Conservation (phyloP, 108 stramenopile species). For the Cyclotella sp. region DNA sequence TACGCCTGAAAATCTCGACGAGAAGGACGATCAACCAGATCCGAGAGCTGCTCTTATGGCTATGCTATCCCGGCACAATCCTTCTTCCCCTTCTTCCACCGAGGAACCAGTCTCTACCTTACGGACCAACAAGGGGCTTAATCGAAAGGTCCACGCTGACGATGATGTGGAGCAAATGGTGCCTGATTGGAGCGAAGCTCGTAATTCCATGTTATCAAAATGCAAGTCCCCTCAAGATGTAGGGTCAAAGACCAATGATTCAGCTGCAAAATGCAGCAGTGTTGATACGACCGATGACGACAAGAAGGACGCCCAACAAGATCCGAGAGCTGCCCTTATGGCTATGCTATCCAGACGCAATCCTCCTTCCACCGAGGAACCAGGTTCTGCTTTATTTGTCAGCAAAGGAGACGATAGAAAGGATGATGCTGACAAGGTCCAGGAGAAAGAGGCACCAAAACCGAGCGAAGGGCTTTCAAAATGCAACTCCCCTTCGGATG, state of each 20-base stretch:
- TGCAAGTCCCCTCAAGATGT: no score
- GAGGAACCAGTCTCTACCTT: no score
- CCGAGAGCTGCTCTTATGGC: conserved; percentile 3
- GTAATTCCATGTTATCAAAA: no score
- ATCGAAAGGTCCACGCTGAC: background rate
- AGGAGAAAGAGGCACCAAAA: background rate
- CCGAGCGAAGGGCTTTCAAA: background rate
- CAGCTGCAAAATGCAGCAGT: no score
- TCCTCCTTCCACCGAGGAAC: background rate
- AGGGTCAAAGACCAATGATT: no score
- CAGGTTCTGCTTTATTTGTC: no score
- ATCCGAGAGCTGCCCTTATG: background rate
- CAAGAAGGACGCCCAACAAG: background rate
- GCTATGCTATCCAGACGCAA: background rate
- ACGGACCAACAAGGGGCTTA: no score
- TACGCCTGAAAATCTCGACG: background rate
- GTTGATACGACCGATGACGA: background rate
- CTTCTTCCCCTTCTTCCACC: background rate
- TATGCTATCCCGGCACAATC: conserved; percentile 3
- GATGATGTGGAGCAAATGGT: background rate
- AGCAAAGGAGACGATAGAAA: no score
- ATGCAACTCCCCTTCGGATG: background rate
- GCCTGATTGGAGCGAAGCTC: no score
- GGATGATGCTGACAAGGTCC: background rate
- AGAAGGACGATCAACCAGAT: background rate